Base-by-base conservation (phyloP, 208 protist species). In the Tetramitus jugosus region DNA sequence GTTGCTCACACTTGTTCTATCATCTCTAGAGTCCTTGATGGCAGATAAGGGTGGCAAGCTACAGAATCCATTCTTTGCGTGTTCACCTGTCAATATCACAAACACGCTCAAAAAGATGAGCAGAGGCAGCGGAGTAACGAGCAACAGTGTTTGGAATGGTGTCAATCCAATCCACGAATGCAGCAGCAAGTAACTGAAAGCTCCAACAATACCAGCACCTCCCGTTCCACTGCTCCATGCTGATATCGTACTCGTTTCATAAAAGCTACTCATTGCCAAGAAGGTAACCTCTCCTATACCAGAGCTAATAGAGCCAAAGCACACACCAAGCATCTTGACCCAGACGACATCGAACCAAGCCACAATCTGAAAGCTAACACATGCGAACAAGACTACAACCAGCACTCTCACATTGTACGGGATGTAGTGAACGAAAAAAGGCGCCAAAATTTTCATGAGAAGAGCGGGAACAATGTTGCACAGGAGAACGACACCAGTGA, bases 211-310 rank as follows among this genome's bases (percentile, higher is more conserved):
- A 45, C 64, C 76, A 33, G 64, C 67, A 37, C 67, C 67, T 31
- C 67, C 67, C 23, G 67, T 74, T 26, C 67, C 69, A 56, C 4
- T 39, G 3, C 39, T 20, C 69, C 69, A 76, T 31, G 46, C 69
- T 33, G 17, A 33, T 4, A 76, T 20, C 0, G 46, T 43, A 60
- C 60, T 43, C 20, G 39, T 76, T 31, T 76, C 33, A 29, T 76
- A 76, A 31, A 45, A 76, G 43, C 8, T 29, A 76, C 17, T 31
- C 46, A 53, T 76, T 3, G 74, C 62, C 23, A 84, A 75, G 43
- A 84, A 80, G 4, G 78, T 82, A 56, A 82, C 52, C 33, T 82
- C 77, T 46, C 81, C 78, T 14, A 78, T 45, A 10, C 81, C 81
- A 43, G 75, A 42, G 2, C 37, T 45, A 49, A 82, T 43, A 14